These are phyloP conservation scores for Balamuthia mandrillaris DNA, from an alignment of 208 protist species.

Conservation along the genomic window DNA sequence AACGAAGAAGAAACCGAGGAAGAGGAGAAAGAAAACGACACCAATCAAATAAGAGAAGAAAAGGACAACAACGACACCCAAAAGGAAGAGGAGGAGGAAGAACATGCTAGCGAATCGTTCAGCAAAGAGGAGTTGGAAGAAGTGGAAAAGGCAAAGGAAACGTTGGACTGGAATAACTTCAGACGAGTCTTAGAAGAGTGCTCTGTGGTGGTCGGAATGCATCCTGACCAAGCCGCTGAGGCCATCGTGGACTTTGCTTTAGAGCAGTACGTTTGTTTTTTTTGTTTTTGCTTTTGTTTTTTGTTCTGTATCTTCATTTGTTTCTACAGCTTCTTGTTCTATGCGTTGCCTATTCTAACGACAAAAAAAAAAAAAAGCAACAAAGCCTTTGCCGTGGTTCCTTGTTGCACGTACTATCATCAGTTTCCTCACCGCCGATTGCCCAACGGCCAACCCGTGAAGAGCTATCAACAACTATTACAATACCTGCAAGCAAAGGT, in stretches of 20 bases:
- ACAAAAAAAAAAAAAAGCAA: too few species aligned
- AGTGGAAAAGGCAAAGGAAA: neutral
- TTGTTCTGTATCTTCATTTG: too few species aligned
- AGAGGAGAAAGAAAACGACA: neutral
- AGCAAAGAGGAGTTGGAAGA: too few species aligned
- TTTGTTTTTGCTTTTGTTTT: neutral
- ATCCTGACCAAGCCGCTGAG: conserved; percentile 9
- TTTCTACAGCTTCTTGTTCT: too few species aligned
- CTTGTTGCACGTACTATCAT: neutral
- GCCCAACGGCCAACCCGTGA: neutral
- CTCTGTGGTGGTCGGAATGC: neutral
- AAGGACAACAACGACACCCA: neutral
- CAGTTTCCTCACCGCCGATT: neutral
- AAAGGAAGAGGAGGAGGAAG: neutral
- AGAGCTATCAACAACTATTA: neutral
- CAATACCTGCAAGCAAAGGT: neutral
- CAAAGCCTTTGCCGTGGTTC: conserved; percentile 21
- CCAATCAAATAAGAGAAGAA: neutral
- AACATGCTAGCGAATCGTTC: too few species aligned
- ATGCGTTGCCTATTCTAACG: too few species aligned
- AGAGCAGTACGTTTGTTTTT: neutral
- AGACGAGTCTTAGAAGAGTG: neutral
- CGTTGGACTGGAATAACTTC: neutral
- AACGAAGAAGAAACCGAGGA: neutral
- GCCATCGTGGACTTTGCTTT: conserved; percentile 23